Base-by-base conservation (phyloP, 2,329 filamentous ascomycete species). In the Pseudocercospora ulei region DNA sequence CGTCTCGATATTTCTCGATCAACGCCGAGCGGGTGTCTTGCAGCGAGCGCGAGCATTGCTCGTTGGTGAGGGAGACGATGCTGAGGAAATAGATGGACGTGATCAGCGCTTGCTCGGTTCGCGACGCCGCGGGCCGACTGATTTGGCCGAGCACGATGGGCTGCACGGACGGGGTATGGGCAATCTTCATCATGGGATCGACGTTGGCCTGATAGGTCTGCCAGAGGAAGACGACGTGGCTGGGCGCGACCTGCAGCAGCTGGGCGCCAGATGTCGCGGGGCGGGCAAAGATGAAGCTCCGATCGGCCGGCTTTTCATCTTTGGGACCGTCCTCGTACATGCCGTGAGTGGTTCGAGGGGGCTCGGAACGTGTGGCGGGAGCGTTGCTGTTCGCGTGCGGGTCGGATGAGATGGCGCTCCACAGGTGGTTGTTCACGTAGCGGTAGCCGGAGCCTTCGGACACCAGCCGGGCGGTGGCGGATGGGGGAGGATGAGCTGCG, bases 141-240 rank as follows among this genome's bases (percentile, higher is more conserved):
- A 78, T 63, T 44, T 74, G 69, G 9, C 68, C 77, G 41, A 81
- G 72, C 23, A 80, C 68, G 5, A 86, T 65, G 29, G 72, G 70
- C 52, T 85, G 77, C 3, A 84, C 59, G 0, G 76, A 76, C 0
- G 82, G 81, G 1, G 79, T 71, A 55, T 88, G 82, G 14, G 84
- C 75, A 29, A 77, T 54, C 56, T 86, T 87, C 49, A 76, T 74
- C 29, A 85, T 58, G 0, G 82, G 81, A 51, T 87, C 81, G 39
- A 87, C 76, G 44, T 82, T 77, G 33, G 83, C 76, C 4, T 85
- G 63, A 48, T 79, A 86, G 5, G 75, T 66, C 56, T 85, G 78
- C 82, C 82, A 88, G 3, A 88, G 67, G 35, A 71, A 70, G 52
- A 82, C 77, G 16, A 82, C 72, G 26, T 59, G 55, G 7, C 39